Evolutionary conservation across 1,139 yeast genomes (phyloP).

Genomic region (Protomyces inouyei): DNA sequence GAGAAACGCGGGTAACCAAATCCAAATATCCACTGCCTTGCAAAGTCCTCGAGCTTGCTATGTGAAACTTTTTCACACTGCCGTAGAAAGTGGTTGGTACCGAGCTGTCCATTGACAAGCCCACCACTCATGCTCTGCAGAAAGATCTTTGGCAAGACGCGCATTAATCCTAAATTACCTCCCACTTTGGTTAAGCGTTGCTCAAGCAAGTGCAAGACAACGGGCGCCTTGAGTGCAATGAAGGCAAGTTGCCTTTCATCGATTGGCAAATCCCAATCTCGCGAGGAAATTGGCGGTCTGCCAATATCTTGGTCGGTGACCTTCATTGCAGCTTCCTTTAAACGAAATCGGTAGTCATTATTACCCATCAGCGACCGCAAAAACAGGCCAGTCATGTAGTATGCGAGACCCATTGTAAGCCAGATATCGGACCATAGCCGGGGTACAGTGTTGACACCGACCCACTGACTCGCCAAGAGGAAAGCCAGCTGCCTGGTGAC

Average conservation of each 20-base stretch:
- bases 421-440: slow-evolving; percentile 77
- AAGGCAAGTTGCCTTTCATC: slow-evolving; percentile 60
- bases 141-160: slow-evolving; percentile 87
- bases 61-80: slow-evolving; percentile 93
- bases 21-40: slow-evolving; percentile 89
- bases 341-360: slow-evolving; percentile 70
- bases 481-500: slow-evolving; percentile 65
- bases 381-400: slow-evolving; percentile 75
- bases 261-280: slow-evolving; percentile 63
- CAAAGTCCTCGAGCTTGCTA: slow-evolving; percentile 73
- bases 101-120: slow-evolving; percentile 66
- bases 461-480: slow-evolving; percentile 83
- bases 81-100: slow-evolving; percentile 80
- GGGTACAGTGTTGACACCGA: slow-evolving; percentile 88
- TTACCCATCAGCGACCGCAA: slow-evolving; percentile 68
- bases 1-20: slow-evolving; percentile 84
- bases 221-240: slow-evolving; percentile 72
- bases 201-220: slow-evolving; percentile 78
- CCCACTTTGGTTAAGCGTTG: slow-evolving; percentile 94
- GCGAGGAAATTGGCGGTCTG: slow-evolving; percentile 73
- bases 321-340: slow-evolving; percentile 60
- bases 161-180: slow-evolving; percentile 81
- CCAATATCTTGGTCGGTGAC: slow-evolving; percentile 72
- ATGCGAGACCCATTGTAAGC: slow-evolving; percentile 83
- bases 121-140: slow-evolving; percentile 96